These are phyloP conservation scores for Geotrichum citri-aurantii DNA, from an alignment of 1,139 yeast species.

Conservation along the genomic window DNA sequence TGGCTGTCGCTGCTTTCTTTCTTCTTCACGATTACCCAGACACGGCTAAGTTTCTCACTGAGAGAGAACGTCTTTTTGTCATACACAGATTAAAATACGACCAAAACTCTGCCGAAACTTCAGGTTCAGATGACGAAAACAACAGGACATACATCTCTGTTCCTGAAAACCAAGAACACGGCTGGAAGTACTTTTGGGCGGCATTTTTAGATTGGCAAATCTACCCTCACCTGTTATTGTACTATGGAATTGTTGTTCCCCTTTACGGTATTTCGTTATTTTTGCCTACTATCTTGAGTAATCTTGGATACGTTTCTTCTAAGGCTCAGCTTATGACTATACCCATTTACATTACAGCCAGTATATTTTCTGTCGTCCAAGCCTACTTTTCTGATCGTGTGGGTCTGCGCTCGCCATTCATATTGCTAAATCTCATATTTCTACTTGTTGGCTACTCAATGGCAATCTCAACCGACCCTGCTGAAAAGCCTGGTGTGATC, in stretches of 20 bases:
- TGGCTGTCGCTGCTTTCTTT: constrained; percentile 41
- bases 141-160: not conserved
- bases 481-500: constrained; percentile 19
- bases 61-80: constrained; percentile 44
- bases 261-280: constrained; percentile 31
- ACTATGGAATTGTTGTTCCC: constrained; percentile 24
- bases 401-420: constrained; percentile 36
- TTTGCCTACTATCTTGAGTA: constrained; percentile 35
- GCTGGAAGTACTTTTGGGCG: constrained; percentile 27
- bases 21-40: constrained; percentile 48
- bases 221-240: constrained; percentile 23
- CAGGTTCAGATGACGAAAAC: not conserved
- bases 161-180: constrained; percentile 16
- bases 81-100: constrained; percentile 42
- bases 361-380: constrained; percentile 31
- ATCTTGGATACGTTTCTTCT: constrained; percentile 31
- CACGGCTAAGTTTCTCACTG: constrained; percentile 44
- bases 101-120: constrained; percentile 3
- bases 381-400: constrained; percentile 34
- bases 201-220: constrained; percentile 34
- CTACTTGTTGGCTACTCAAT: constrained; percentile 36
- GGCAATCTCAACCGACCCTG: constrained; percentile 24
- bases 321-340: constrained; percentile 33
- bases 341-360: constrained; percentile 37
- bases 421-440: constrained; percentile 29